These are phyloP conservation scores for Anethum foeniculum DNA, from an alignment of 140 eudicot genomes.

Conservation along the genomic window DNA sequence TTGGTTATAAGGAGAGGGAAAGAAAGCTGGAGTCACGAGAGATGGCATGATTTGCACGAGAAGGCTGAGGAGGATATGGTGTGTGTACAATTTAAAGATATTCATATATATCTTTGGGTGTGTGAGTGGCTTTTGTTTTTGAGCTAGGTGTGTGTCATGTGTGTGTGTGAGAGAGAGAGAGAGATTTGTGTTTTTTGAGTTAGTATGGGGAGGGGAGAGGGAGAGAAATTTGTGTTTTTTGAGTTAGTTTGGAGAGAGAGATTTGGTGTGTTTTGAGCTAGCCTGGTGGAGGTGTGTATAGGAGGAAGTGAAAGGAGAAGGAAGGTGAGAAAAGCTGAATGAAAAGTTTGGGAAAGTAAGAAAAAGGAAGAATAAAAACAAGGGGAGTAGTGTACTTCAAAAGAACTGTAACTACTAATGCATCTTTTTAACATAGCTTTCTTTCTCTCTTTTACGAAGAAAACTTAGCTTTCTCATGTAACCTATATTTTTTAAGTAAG, in stretches of 20 bases:
- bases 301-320: slow-evolving; percentile 9
- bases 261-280: too few species aligned
- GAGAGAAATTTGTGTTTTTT: too few species aligned
- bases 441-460: neutral
- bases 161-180: neutral
- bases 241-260: too few species aligned
- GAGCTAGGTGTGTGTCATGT: neutral
- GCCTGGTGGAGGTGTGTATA: neutral
- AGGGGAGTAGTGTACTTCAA: neutral
- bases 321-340: slow-evolving; percentile 17
- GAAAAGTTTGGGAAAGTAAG: neutral
- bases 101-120: neutral
- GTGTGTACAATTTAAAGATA: neutral
- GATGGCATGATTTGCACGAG: slow-evolving; percentile 25
- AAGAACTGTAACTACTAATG: neutral
- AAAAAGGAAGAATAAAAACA: neutral
- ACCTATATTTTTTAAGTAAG: neutral
- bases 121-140: neutral
- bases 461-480: neutral
- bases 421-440: neutral
- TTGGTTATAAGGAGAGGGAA: slow-evolving; percentile 2
- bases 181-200: neutral
- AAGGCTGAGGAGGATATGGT: neutral
- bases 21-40: slow-evolving; percentile 26
- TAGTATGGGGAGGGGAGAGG: neutral